Evolutionary conservation across 2,329 filamentous ascomycete genomes (phyloP).

Genomic region (Saccharata proteae): DNA sequence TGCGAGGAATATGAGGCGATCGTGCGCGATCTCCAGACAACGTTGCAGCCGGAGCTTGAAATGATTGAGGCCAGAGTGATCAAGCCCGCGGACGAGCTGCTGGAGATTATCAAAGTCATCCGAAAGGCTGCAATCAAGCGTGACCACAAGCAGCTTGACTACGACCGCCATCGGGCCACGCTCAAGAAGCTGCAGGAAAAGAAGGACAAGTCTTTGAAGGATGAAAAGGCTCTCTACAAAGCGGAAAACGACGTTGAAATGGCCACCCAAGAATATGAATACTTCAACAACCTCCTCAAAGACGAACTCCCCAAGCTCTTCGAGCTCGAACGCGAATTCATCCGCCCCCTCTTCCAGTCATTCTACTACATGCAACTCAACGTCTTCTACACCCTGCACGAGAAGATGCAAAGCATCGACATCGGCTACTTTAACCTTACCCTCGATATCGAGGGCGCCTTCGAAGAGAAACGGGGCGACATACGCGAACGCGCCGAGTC

Average conservation of each 20-base stretch:
- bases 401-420: slow-evolving; percentile 93
- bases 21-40: slow-evolving; percentile 80
- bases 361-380: slow-evolving; percentile 99
- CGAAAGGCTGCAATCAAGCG: slow-evolving; percentile 80
- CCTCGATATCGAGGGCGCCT: slow-evolving; percentile 82
- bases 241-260: slow-evolving; percentile 84
- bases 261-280: slow-evolving; percentile 91
- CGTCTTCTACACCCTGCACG: slow-evolving; percentile 95
- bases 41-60: slow-evolving; percentile 80
- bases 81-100: slow-evolving; percentile 80
- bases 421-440: slow-evolving; percentile 96
- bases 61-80: slow-evolving; percentile 94
- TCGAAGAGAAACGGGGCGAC: slow-evolving; percentile 76
- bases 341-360: slow-evolving; percentile 90
- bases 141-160: slow-evolving; percentile 95
- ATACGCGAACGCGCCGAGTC: slow-evolving; percentile 76
- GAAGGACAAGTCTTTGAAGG: slow-evolving; percentile 90
- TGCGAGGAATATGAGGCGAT: slow-evolving; percentile 94
- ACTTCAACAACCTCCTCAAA: slow-evolving; percentile 95
- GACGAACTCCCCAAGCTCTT: slow-evolving; percentile 92
- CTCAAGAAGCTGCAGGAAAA: slow-evolving; percentile 96
- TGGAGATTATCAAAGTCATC: slow-evolving; percentile 91
- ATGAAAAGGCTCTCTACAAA: slow-evolving; percentile 95
- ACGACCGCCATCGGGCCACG: slow-evolving; percentile 69
- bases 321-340: slow-evolving; percentile 80